Evolutionary conservation across 768 basidiomycete species (phyloP), one percentile per base, ranked within the genome.

Genomic region (Candolleomyces eurysporus): DNA sequence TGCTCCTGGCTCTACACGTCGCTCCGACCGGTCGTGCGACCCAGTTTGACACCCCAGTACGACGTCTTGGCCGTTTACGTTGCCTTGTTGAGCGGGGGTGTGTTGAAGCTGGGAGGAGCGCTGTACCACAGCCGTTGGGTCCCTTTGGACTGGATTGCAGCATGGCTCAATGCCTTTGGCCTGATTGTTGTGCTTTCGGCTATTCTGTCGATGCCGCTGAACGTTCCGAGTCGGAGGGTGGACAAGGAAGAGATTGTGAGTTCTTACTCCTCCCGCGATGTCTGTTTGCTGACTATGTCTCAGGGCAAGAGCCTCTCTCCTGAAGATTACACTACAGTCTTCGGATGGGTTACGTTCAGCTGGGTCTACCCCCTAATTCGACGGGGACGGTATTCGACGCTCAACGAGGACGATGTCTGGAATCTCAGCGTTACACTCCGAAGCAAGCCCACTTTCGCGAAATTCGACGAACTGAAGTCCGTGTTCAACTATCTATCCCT

Each of bases 391-490:
- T 60, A 76, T 58, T 77, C 76, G 4, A 90, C 87, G 1, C 76
- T 94, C 51, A 80, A 85, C 51, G 90, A 93, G 67, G 74, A 79
- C 1, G 90, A 92, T 59, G 83, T 93, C 0, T 91, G 89, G 88
- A 62, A 77, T 51, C 77, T 93, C 22, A 90, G 88, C 64, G 86
- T 88, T 1, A 87, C 84, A 0, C 73, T 86, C 64, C 87, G 86
- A 64, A 87, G 89, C 0, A 82, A 84, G 1, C 83, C 89, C 0
- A 71, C 92, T 10, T 90, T 89, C 65, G 68, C 72, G 49, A 82
- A 83, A 65, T 87, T 83, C 64, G 76, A 67, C 51, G 67, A 67
- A 14, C 71, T 76, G 30, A 66, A 68, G 79, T 80, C 51, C 17
- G 75, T 69, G 14, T 17, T 48, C 14, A n/a, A 16, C 13, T 5